A percentile compares a stretch with the other conserved stretches of the same genome.
Evolutionary conservation across 169 alveolate species (phyloP).

Genomic region (Plasmodium gallinaceum): DNA sequence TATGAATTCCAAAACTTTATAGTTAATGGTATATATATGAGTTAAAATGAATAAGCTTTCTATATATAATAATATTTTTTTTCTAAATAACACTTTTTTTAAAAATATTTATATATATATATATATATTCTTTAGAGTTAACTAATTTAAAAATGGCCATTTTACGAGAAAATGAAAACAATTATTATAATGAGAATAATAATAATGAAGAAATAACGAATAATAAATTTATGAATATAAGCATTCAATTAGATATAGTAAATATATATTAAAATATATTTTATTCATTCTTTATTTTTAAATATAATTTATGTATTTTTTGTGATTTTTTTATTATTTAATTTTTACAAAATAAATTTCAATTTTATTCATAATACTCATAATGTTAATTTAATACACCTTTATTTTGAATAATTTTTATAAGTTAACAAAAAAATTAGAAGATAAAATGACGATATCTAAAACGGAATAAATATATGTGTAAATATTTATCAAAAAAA

Average conservation of each 20-base stretch:
- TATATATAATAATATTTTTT: too few relatives aligned
- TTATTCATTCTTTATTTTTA: neutral
- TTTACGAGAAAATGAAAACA: conserved; percentile 34
- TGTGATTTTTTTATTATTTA: too few relatives aligned
- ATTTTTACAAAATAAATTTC: too few relatives aligned
- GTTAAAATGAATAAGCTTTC: too few relatives aligned
- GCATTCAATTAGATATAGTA: conserved; percentile 54
- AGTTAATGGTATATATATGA: conserved; percentile 19
- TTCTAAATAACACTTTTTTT: too few relatives aligned
- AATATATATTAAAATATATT: conserved; percentile 3
- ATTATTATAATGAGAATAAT: conserved; percentile 19
- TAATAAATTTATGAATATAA: conserved; percentile 35
- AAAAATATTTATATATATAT: neutral
- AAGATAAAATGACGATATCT: conserved; percentile 60
- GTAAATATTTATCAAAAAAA: neutral
- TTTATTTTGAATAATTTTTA: neutral
- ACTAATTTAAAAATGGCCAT: conserved; percentile 31
- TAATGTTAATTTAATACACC: neutral
- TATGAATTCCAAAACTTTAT: conserved; percentile 48
- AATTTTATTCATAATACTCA: neutral
- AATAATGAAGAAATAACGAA: conserved; percentile 20
- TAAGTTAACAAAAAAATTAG: conserved; percentile 59
- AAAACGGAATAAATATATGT: conserved; percentile 9
- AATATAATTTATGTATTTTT: neutral
- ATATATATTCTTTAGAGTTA: conserved; percentile 24